Percentiles rank a stretch among this genome's conserved stretches.
Evolutionary conservation across 345 rosid genomes (phyloP).

Genomic region (Aquilaria yunnanensis): DNA sequence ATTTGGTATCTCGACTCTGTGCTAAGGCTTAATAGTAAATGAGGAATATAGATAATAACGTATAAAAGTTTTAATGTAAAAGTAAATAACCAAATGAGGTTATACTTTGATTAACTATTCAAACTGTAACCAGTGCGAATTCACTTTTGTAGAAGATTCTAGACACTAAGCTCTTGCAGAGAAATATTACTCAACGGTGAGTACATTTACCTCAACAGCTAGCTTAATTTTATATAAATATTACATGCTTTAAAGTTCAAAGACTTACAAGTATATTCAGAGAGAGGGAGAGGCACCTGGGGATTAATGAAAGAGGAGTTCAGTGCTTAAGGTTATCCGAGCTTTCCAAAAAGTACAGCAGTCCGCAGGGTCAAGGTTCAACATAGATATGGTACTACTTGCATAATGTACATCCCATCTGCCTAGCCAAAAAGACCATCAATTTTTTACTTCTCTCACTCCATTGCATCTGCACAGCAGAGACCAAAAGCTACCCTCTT

Average conservation of each 20-base stretch:
- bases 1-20: too few relatives aligned
- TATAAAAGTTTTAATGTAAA: too few relatives aligned
- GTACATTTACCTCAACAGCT: too few relatives aligned
- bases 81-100: neutral
- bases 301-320: slow-evolving; percentile 39
- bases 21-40: too few relatives aligned
- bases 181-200: too few relatives aligned
- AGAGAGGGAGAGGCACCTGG: slow-evolving; percentile 17
- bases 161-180: too few relatives aligned
- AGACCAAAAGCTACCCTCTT: slow-evolving; percentile 48
- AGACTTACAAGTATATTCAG: slow-evolving; percentile 12
- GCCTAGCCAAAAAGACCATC: slow-evolving; percentile 34
- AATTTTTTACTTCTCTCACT: slow-evolving; percentile 22
- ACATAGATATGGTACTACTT: neutral
- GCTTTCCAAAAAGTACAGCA: slow-evolving; percentile 49
- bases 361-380: slow-evolving; percentile 39
- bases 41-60: too few relatives aligned
- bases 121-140: too few relatives aligned
- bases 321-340: slow-evolving; percentile 30
- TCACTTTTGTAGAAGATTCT: too few relatives aligned
- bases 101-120: neutral
- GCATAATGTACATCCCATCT: slow-evolving; percentile 37
- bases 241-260: too few relatives aligned
- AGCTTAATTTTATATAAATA: too few relatives aligned
- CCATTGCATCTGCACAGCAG: slow-evolving; percentile 24